These are phyloP conservation scores for Populus trichocarpa DNA, from an alignment of 441 rosid genomes.

Conservation along the genomic window DNA sequence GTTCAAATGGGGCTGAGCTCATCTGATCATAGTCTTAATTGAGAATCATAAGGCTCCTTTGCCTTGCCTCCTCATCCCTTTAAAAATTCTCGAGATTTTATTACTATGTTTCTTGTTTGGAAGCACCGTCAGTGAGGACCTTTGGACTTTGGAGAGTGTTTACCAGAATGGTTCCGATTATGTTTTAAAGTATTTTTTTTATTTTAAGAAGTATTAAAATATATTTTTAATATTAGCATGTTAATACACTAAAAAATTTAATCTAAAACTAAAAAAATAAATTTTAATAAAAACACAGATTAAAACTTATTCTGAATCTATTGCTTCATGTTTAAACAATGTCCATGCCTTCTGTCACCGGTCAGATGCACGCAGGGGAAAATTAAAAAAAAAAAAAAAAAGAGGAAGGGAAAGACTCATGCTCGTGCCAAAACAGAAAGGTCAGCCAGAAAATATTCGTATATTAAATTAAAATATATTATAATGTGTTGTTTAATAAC, in stretches of 20 bases:
- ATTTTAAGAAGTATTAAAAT: too few species aligned
- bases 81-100: constrained; percentile 11
- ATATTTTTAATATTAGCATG: too few species aligned
- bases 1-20: neutral
- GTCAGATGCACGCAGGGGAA: neutral
- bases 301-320: too few species aligned
- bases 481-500: neutral
- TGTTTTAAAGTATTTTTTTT: too few species aligned
- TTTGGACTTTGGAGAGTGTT: neutral
- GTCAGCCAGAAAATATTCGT: neutral
- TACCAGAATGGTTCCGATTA: too few species aligned
- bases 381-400: too few species aligned
- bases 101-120: constrained; percentile 26
- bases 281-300: too few species aligned
- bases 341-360: constrained; percentile 19
- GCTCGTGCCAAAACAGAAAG: constrained; percentile 16
- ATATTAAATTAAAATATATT: neutral
- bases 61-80: too few species aligned
- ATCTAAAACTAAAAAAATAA: too few species aligned
- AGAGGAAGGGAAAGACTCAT: neutral
- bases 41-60: constrained; percentile 5
- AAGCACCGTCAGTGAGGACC: constrained; percentile 31
- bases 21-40: too few species aligned
- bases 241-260: too few species aligned
- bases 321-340: constrained; percentile 30